phyloP scores from a whole-genome alignment of 495 filamentous ascomycete genomes.

The Aspergillus sclerotioniger region DNA sequence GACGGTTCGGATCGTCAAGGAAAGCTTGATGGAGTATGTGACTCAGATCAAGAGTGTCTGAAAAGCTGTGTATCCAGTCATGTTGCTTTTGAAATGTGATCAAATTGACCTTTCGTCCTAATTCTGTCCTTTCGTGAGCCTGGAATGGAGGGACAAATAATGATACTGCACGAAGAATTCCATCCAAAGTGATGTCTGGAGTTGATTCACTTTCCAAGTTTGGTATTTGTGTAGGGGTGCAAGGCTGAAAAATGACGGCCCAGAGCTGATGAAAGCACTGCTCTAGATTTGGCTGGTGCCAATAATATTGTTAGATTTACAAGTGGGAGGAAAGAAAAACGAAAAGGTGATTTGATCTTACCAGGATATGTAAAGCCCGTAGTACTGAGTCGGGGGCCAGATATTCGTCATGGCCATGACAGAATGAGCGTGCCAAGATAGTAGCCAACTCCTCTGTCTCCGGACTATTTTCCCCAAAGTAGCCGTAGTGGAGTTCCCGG shows the following conservation, averaged over 20 bases:
- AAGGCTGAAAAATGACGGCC: neutral
- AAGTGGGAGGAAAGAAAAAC: neutral
- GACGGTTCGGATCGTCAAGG: neutral
- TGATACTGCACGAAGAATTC: neutral
- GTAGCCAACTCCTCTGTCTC: neutral
- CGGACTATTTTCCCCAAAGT: neutral
- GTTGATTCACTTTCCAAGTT: neutral
- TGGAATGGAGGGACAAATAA: neutral
- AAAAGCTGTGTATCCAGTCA: neutral
- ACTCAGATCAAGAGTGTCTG: neutral
- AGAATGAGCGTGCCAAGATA: slow-evolving; percentile 2
- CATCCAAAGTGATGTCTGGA: neutral
- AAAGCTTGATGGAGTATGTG: neutral
- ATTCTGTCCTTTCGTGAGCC: neutral
- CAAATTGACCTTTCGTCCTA: neutral
- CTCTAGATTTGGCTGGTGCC: neutral
- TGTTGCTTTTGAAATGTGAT: neutral
- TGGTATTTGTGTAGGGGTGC: neutral
- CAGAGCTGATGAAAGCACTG: slow-evolving; percentile 2
- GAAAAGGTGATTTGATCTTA: neutral
- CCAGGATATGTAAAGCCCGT: neutral
- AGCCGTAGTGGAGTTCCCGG: slow-evolving; percentile 1
- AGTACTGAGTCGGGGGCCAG: neutral
- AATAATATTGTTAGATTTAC: neutral
- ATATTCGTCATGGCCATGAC: neutral